phyloP scores from a whole-genome alignment of 176 grass and related monocot species.

The Oryza officinalis region DNA sequence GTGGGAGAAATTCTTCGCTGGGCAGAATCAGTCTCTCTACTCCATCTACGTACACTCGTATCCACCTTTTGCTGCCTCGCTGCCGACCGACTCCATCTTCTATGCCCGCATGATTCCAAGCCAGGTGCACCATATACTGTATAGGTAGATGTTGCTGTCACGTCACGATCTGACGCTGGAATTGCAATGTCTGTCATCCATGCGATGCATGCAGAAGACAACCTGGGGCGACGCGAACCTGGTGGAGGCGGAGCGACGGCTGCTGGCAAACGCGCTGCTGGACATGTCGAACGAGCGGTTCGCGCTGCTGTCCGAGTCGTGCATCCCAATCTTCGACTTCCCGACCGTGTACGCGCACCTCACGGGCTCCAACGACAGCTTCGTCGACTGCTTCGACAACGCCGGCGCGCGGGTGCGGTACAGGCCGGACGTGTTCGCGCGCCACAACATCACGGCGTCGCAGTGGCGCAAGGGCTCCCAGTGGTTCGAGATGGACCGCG shows the following conservation, averaged over 20 bases:
- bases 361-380: slow-evolving; percentile 45
- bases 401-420: slow-evolving; percentile 52
- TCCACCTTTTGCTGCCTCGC: slow-evolving; percentile 49
- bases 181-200: background rate
- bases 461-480: slow-evolving; percentile 80
- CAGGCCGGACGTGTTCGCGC: slow-evolving; percentile 33
- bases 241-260: slow-evolving; percentile 53
- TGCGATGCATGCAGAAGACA: slow-evolving; percentile 39
- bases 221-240: slow-evolving; percentile 59
- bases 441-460: slow-evolving; percentile 37
- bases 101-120: slow-evolving; percentile 64
- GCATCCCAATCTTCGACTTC: slow-evolving; percentile 59
- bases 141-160: background rate
- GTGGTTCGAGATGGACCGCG: slow-evolving; percentile 76
- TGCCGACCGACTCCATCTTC: slow-evolving; percentile 53
- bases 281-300: slow-evolving; percentile 66
- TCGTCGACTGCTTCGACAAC: slow-evolving; percentile 59
- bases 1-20: slow-evolving; percentile 79
- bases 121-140: slow-evolving; percentile 40
- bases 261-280: slow-evolving; percentile 72
- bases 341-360: slow-evolving; percentile 44
- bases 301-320: slow-evolving; percentile 61
- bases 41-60: slow-evolving; percentile 70
- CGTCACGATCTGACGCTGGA: background rate
- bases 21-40: slow-evolving; percentile 41